Evolutionary conservation across 495 filamentous ascomycete species (phyloP), one percentile per base, ranked within the genome.

Genomic region (Pseudoneurospora amorphoporcata): DNA sequence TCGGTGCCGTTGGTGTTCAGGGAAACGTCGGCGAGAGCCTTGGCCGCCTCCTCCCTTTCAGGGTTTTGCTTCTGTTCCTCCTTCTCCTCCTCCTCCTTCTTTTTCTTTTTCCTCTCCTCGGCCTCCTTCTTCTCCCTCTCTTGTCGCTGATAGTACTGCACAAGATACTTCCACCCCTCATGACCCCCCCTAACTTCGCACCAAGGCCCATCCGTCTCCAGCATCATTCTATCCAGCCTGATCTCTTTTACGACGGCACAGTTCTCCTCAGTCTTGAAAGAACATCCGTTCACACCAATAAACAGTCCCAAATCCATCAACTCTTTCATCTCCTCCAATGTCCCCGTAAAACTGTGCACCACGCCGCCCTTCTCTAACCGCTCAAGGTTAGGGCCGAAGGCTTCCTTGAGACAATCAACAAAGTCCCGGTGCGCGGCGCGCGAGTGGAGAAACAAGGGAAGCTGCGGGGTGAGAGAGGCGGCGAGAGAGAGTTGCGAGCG

Each of bases 151-250:
- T 17, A 65, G 14, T 65, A 82, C 69, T 80, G 76, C 19, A 86
- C 73, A 3, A 91, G 75, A 71, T 84, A 87, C 77, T 85, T 85
- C 76, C 86, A 88, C 17, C 88, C 87, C 69, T 88, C 89, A 78
- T 92, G 90, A 35, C 82, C 87, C 1, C 88, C 87, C 42, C 90
- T 81, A 19, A 92, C 89, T 77, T 92, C 90, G 75, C 90, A 92
- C 94, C 94, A 98, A 39, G 94, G 94, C 9, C 94, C 94, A 82
- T 98, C 94, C 7, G 94, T 98, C 86, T 98, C 94, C 61, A 98
- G 87, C 86, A 97, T 94, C 68, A 98, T 77, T 68, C 89, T 75
- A 29, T 90, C 87, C 40, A 98, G 81, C 7, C 89, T 91, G 35
- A 97, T 86, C 73, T 91, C 87, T 72, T 86, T 87, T 0, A 96